Evolutionary conservation across 2,329 filamentous ascomycete species (phyloP).

Genomic region (Claviceps digitariae): DNA sequence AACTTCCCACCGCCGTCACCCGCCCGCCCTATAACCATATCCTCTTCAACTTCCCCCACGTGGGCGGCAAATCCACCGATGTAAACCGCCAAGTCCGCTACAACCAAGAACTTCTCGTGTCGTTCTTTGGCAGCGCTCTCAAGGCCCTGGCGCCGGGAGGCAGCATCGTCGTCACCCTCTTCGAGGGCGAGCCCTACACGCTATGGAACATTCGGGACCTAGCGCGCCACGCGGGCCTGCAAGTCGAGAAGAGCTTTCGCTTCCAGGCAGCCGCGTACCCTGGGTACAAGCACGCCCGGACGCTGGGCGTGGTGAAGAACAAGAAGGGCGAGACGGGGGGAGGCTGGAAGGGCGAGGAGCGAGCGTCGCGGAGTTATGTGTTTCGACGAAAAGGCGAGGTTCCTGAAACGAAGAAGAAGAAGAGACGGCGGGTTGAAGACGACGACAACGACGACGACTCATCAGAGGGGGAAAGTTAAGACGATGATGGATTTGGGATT

Average conservation of each 20-base stretch:
- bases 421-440: constrained; percentile 12
- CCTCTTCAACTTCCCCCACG: constrained; percentile 95
- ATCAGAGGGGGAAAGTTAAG: constrained; percentile 15
- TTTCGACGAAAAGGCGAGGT: constrained; percentile 47
- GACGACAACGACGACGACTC: background rate
- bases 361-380: constrained; percentile 42
- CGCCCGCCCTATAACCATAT: constrained; percentile 54
- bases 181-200: constrained; percentile 88
- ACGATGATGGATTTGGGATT: constrained; percentile 1
- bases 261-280: constrained; percentile 58
- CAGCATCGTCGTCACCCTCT: constrained; percentile 69
- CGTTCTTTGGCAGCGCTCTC: constrained; percentile 47
- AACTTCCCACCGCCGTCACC: constrained; percentile 41
- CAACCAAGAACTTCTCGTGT: constrained; percentile 69
- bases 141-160: constrained; percentile 30
- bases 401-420: constrained; percentile 16
- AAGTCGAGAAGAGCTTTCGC: constrained; percentile 54
- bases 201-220: constrained; percentile 91
- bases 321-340: constrained; percentile 29
- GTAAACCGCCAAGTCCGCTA: constrained; percentile 87
- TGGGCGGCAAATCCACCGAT: constrained; percentile 82
- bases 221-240: constrained; percentile 60
- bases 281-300: constrained; percentile 61
- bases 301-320: constrained; percentile 49
- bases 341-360: constrained; percentile 28